phyloP scores from a whole-genome alignment of 78 protist species.

The Blattamonas nauphoetae region DNA sequence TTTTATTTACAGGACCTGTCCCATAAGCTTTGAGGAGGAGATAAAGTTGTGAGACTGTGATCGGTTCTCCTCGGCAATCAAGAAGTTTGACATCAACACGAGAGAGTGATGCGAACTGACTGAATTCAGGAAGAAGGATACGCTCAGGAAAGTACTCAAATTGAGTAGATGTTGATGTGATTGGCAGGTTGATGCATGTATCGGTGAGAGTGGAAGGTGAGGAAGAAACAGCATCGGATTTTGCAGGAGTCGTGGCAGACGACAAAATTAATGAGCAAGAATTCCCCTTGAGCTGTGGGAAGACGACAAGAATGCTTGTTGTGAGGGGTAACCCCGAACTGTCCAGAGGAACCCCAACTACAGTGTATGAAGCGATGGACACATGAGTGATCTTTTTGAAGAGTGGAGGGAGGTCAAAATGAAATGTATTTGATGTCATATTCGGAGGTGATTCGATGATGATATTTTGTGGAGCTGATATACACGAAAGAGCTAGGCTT shows the following conservation, averaged over 20 bases:
- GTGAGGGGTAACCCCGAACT: neutral
- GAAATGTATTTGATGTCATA: neutral
- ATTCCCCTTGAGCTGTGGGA: neutral
- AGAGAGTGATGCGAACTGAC: neutral
- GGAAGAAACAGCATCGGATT: neutral
- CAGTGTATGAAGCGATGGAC: neutral
- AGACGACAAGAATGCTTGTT: neutral
- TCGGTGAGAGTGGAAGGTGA: neutral
- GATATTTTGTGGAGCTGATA: neutral
- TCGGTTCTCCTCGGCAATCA: neutral
- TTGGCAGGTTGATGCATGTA: neutral
- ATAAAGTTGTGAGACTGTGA: neutral
- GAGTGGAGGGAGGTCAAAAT: neutral
- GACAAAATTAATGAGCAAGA: neutral
- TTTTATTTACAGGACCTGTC: too few relatives aligned
- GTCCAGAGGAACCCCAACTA: neutral
- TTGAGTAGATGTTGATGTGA: neutral
- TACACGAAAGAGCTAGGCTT: neutral
- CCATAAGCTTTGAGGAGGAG: neutral
- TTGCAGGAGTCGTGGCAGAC: neutral
- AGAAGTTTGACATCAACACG: neutral
- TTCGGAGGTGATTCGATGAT: neutral
- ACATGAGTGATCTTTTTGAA: neutral
- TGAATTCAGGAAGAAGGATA: neutral
- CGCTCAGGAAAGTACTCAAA: neutral